These are phyloP conservation scores for Ophiocordyceps camponoti-rufipedis DNA, from an alignment of 2,329 filamentous ascomycete genomes.

Conservation along the genomic window DNA sequence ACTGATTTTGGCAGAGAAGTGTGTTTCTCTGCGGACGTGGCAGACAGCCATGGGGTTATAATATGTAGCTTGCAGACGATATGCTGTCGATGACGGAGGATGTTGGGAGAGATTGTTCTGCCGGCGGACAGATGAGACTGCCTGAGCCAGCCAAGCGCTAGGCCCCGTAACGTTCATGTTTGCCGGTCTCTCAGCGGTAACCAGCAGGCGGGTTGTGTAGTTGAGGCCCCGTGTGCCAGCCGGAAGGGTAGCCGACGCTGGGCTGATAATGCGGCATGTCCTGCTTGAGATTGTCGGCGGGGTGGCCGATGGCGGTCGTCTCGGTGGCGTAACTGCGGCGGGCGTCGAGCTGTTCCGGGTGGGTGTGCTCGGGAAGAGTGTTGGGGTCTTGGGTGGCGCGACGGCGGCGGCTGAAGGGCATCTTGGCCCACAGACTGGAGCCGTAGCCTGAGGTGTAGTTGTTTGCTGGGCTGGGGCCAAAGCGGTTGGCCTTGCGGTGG, in stretches of 20 bases:
- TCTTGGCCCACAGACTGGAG: conserved; percentile 9
- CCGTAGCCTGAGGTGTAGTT: conserved; percentile 43
- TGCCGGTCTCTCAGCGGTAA: conserved; percentile 4
- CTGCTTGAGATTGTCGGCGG: conserved; percentile 10
- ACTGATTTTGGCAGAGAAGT: too few relatives aligned
- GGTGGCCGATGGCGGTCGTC: conserved; percentile 12
- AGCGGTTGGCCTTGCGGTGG: conserved; percentile 58
- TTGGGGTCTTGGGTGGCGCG: conserved; percentile 9
- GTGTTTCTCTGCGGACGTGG: too few relatives aligned
- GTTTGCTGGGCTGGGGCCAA: conserved; percentile 29
- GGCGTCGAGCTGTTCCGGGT: conserved; percentile 18
- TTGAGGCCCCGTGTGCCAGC: background rate
- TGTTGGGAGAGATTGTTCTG: too few relatives aligned
- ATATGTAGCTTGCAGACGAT: too few relatives aligned
- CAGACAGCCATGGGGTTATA: too few relatives aligned
- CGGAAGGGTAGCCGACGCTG: background rate
- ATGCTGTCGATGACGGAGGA: too few relatives aligned
- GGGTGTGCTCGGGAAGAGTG: conserved; percentile 20
- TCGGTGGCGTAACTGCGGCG: conserved; percentile 24
- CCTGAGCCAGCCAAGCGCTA: conserved; percentile 4
- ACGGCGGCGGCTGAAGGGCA: conserved; percentile 13
- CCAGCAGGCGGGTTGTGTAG: conserved; percentile 4
- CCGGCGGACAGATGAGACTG: background rate
- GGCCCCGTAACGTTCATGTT: conserved; percentile 14
- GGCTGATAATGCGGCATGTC: conserved; percentile 7